Evolutionary conservation across 2,329 filamentous ascomycete genomes (phyloP), one percentile per base, ranked within the genome.

Genomic region (Botrytis squamosa): DNA sequence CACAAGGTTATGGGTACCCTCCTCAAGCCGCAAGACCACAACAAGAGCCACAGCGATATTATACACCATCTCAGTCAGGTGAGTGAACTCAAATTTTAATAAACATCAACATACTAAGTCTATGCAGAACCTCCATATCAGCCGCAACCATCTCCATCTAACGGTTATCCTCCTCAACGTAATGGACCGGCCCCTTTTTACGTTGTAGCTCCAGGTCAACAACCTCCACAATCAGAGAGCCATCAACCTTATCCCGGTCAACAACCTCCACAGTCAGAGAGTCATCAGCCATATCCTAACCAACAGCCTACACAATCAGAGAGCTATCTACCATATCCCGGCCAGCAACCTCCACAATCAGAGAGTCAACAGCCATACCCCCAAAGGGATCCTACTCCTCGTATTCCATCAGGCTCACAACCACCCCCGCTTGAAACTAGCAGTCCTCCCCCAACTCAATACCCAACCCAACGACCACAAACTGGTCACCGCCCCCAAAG

Each of bases 11-110:
- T 80, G 80, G 79, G 40, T 81, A 81, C 80, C 77, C 83, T 79
- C 77, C 80, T 36, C 79, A 80, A 76, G 74, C 75, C 67, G 75
- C 79, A n/a, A 79, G 81, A 71, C 79, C 81, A 67, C 85, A 85
- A 77, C 87, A 90, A 78, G 90, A 93, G 74, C 87, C 89, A 72
- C 88, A 91, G 78, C 86, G 90, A 83, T 94, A 89, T 82, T 94
- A 93, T 80, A 90, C 88, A 52, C 89, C 90, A 71, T 87, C 84
- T 70, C 88, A 88, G 55, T 76, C 80, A 78, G 79, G 80, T 80
- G 76, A 69, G 74, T 74, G 42, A 70, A 77, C 55, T 62, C 14
- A 16, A 42, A 18, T 38, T 25, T 44, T 20, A 7, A 25, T 42
- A 7, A 44, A 12, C 14, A 25, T 62, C 3, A 12, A 9, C 4